Conservation (phyloP, 257 asterid species). For the Primulina huaijiensis region DNA sequence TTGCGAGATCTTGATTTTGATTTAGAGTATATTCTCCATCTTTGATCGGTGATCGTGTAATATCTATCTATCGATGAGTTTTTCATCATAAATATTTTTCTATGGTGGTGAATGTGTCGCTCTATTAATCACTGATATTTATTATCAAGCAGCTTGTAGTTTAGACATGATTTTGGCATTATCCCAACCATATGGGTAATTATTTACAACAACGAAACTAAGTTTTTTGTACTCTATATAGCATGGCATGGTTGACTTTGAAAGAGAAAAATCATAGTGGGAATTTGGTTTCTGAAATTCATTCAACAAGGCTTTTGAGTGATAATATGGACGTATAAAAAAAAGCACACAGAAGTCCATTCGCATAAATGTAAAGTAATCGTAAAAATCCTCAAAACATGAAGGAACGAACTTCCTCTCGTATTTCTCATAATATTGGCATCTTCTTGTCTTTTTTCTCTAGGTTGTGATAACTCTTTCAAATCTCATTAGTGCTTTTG, state of each 20-base stretch:
- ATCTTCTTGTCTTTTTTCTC: slow-evolving; percentile 1
- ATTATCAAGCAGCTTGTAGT: too few species aligned
- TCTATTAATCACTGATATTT: too few species aligned
- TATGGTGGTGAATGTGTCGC: too few species aligned
- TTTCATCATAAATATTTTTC: too few species aligned
- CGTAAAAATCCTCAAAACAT: neutral
- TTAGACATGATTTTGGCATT: neutral
- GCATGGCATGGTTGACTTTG: slow-evolving; percentile 19
- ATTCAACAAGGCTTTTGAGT: slow-evolving; percentile 22
- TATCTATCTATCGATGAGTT: too few species aligned
- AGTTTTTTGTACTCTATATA: neutral
- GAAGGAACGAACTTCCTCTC: neutral
- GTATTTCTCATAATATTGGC: slow-evolving; percentile 14
- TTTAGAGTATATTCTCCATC: too few species aligned
- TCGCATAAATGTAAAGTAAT: neutral
- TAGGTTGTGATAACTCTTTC: slow-evolving; percentile 8
- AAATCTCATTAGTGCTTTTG: neutral
- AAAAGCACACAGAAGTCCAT: neutral
- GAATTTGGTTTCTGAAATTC: neutral
- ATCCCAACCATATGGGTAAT: neutral
- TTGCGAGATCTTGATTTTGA: too few species aligned
- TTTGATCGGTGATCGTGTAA: too few species aligned
- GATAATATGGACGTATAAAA: slow-evolving; percentile 7
- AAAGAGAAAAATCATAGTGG: slow-evolving; percentile 4
- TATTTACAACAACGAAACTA: too few species aligned